Conservation (phyloP, 2,329 filamentous ascomycete genomes). For the Aspergillus tubingensis region DNA sequence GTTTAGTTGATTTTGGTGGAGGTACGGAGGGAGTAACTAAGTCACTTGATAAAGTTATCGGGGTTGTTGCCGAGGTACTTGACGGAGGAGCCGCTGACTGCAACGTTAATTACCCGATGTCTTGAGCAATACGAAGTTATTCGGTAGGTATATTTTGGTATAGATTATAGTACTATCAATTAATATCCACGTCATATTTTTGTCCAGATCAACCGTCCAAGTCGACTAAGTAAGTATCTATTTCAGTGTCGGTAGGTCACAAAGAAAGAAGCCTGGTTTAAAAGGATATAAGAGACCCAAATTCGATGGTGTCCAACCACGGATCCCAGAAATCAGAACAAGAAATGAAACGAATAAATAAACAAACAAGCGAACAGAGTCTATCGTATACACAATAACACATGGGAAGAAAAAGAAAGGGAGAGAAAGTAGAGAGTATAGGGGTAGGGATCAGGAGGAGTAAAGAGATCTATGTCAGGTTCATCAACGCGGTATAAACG, state of each 20-base stretch:
- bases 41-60: too few relatives aligned
- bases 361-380: slow-evolving; percentile 12
- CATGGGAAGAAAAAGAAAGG: slow-evolving; percentile 12
- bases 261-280: neutral
- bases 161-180: neutral
- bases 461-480: slow-evolving; percentile 5
- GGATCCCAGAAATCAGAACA: neutral
- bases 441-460: slow-evolving; percentile 10
- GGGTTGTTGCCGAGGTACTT: too few relatives aligned
- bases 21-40: too few relatives aligned
- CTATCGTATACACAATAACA: slow-evolving; percentile 27
- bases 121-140: too few relatives aligned
- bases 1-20: too few relatives aligned
- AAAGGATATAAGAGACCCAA: neutral
- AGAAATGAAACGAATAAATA: neutral
- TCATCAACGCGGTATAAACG: slow-evolving; percentile 7
- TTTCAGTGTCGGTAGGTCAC: slow-evolving; percentile 1
- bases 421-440: slow-evolving; percentile 19
- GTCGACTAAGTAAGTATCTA: neutral
- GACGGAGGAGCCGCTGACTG: too few relatives aligned
- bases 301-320: neutral
- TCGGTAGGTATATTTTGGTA: too few relatives aligned
- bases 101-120: too few relatives aligned
- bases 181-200: neutral
- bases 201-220: slow-evolving; percentile 5